Base-by-base conservation (phyloP, 352 stramenopile genomes). In the Phytophthora nicotianae region DNA sequence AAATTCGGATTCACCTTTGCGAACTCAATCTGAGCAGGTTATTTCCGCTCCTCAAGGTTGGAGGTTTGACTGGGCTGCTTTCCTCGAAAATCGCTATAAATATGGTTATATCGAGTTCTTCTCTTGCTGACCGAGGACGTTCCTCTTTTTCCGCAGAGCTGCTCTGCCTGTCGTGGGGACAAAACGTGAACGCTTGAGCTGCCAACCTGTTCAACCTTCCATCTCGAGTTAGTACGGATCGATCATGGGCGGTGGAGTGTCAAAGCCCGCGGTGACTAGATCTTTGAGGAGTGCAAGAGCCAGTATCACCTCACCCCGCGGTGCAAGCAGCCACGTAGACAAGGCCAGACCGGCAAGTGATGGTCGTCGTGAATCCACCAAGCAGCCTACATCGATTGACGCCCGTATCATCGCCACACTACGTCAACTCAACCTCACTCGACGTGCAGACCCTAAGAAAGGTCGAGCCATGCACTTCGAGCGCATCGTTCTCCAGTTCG, bases 401-500 rank as follows among this genome's bases (percentile, higher is more conserved):
- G 72, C 62, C 2, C 84, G 84, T 9, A 92, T 94, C 42, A 47
- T 92, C 2, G 54, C 82, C 41, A 94, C 81, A 3, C 70, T 92
- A 4, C 77, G 72, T 9, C 70, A 85, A 10, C 68, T 91, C 49
- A 90, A 89, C 33, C 68, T 88, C 24, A 65, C 72, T n/a, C 63
- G 77, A n/a, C 65, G 79, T 21, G 63, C 68, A 48, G 61, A 75
- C n/a, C 50, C 69, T 16, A 72, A 62, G 16, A 86, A 90, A 23
- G 56, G 65, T 20, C 86, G 87, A 54, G 48, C 51, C 2, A 68
- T 77, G 16, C 88, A 92, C 51, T 92, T 94, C 54, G 83, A 94
- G 53, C 79, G 83, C 6, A 90, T 94, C 19, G 83, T 86, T 20
- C 70, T 94, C 37, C 85, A 90, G 45, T 94, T 94, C 41, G 60